Evolutionary conservation across 2,329 filamentous ascomycete genomes (phyloP), one percentile per base, ranked within the genome.

Genomic region (Pestalotiopsis sp.): DNA sequence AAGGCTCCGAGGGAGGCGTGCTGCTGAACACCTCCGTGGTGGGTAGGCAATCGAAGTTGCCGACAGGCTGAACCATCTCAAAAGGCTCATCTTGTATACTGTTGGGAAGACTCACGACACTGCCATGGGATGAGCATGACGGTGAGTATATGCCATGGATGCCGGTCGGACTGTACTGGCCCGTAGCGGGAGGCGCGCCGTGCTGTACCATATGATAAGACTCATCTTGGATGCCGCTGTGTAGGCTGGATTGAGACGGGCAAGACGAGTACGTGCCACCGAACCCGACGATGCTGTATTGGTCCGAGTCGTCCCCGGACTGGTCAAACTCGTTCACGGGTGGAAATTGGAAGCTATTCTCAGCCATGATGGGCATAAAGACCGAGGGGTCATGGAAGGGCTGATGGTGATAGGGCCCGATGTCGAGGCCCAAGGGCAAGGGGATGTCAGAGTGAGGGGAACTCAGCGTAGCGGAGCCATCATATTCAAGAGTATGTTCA

Each of bases 101-200:
- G 31, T 36, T 36, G 31, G 31, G 31, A 9, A 36, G 31, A 36
- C 31, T 36, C 31, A 36, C 31, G 31, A 36, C 31, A 36, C 31
- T 36, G 31, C 31, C 31, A 9, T 36, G 31, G 31, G 31, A 36
- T 36, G 31, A 36, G 31, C 31, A 9, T 36, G 31, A 36, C 9
- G 31, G 31, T 36, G 31, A 36, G 31, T 36, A 36, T 36, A 36
- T 36, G 31, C 31, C 31, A 36, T 36, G 31, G 7, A 36, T 36
- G 31, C 31, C 31, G 31, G 31, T 36, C 0, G 72, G 76, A 41
- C 62, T 76, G 61, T 70, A 79, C 9, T 52, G 17, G 45, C 14
- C 20, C 14, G 17, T 20, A 20, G 20, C 14, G 4, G 45, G 17
- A 52, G 5, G 45, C 45, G 45, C 45, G 20, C 45, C 45, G 45